Base-by-base conservation (phyloP, 2,329 filamentous ascomycete species). In the Myriosclerotinia duriaeana region DNA sequence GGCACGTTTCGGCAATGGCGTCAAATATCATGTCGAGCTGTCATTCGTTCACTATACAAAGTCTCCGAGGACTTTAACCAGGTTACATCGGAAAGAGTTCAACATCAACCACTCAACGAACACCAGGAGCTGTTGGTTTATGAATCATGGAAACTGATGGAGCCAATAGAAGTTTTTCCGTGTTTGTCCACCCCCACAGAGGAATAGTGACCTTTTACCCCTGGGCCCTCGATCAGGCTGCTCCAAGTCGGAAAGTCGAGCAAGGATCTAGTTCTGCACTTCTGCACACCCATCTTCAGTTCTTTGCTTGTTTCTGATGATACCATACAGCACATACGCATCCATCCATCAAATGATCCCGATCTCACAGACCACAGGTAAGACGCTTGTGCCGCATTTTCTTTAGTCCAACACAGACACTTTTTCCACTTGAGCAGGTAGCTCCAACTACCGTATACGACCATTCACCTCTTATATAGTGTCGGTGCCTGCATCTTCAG, bases 1-100 rank as follows among this genome's bases (percentile, higher is more conserved):
- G 53, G 65, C 58, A 66, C 52, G 65, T 66, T 66, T 66, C 65
- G 65, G 65, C 65, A 64, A 64, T 64, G 65, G 60, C 65, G 53
- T 67, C 65, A 67, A 67, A 53, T 56, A 40, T 56, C 52, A 64
- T 64, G 53, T 36, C 65, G 42, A 36, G 15, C 44, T 65, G 42
- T 40, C 34, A 67, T 67, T 67, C 61, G 65, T 58, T 67, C 22
- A 55, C 26, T 22, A 20, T 17, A 38, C 48, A 66, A 48, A 64
- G 40, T 55, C 40, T 55, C 52, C 59, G 65, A 66, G 58, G 60
- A 46, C 14, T 42, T 64, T 17, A 30, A 38, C 65, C 20, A 46
- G 58, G 54, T 65, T 34, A 20, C 58, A 61, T 61, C 30, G 30
- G 20, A 36, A 38, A 48, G 26, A 60, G 20, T 20, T 60, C 44